These are phyloP conservation scores for Friedmanniomyces endolithicus DNA, from an alignment of 495 filamentous ascomycete species.

Conservation along the genomic window DNA sequence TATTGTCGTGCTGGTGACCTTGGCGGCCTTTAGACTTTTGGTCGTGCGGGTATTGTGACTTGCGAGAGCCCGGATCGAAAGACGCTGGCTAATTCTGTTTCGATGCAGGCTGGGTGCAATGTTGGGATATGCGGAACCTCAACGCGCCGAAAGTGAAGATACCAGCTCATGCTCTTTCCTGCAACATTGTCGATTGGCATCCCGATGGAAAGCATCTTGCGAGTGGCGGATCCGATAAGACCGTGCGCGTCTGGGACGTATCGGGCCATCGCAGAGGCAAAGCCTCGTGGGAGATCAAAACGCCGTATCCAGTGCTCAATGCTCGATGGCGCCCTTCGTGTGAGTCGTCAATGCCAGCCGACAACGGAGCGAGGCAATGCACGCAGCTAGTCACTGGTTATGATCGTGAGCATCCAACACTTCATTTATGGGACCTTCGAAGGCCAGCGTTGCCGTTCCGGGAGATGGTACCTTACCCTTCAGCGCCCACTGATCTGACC, in stretches of 20 bases:
- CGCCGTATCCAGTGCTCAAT: conserved; percentile 56
- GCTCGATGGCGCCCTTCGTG: conserved; percentile 78
- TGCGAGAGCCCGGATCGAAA: not conserved
- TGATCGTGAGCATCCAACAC: conserved; percentile 50
- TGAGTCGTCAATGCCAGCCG: conserved; percentile 54
- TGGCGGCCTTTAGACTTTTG: too few relatives aligned
- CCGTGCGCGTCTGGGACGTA: conserved; percentile 87
- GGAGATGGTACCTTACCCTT: conserved; percentile 65
- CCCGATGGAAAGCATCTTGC: conserved; percentile 83
- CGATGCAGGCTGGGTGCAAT: conserved; percentile 47
- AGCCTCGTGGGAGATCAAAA: conserved; percentile 46
- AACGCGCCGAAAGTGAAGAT: conserved; percentile 55
- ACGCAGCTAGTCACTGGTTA: conserved; percentile 59
- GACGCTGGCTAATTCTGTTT: not conserved
- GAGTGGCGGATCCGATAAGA: conserved; percentile 70
- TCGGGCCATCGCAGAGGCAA: conserved; percentile 73
- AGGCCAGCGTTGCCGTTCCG: conserved; percentile 75
- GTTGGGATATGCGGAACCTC: conserved; percentile 54
- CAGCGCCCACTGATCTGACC: conserved; percentile 59
- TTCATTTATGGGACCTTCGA: conserved; percentile 89
- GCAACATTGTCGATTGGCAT: conserved; percentile 84
- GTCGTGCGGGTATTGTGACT: not conserved
- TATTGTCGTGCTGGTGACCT: too few relatives aligned
- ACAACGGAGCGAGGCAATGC: conserved; percentile 51
- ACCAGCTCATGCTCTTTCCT: conserved; percentile 70